Percentiles rank a stretch among this genome's conserved stretches.
Evolutionary conservation across 1,284 basidiomycete species (phyloP).

Genomic region (Rhodotorula sp.): DNA sequence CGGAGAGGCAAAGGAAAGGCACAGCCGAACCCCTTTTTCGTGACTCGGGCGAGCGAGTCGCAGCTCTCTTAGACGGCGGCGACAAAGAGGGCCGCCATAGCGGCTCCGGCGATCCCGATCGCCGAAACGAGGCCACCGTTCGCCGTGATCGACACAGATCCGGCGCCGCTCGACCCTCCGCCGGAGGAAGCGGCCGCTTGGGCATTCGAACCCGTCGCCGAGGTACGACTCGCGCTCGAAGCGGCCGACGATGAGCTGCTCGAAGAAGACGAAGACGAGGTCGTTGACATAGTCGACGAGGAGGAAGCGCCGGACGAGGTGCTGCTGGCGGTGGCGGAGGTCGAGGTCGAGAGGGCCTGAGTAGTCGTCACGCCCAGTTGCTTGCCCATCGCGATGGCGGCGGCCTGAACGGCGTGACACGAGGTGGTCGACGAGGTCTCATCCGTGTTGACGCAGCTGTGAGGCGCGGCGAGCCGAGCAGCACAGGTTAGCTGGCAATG

Average conservation of each 20-base stretch:
- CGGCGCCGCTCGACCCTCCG: neutral
- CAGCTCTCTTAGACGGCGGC: neutral
- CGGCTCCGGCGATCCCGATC: neutral
- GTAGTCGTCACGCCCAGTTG: slow-evolving; percentile 21
- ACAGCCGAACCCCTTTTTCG: too few species aligned
- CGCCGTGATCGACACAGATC: neutral
- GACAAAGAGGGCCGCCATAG: neutral
- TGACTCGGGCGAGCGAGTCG: too few species aligned
- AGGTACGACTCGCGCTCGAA: neutral
- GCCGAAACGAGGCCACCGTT: too few species aligned
- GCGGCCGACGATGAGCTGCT: neutral
- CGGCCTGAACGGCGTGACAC: slow-evolving; percentile 19
- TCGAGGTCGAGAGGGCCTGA: neutral
- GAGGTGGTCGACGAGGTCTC: slow-evolving; percentile 12
- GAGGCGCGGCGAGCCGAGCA: too few species aligned
- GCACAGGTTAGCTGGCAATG: neutral
- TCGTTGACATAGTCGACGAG: neutral
- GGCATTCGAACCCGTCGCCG: neutral
- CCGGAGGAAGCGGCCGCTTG: neutral
- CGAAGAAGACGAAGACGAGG: neutral
- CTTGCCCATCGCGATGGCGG: slow-evolving; percentile 21
- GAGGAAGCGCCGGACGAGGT: slow-evolving; percentile 1
- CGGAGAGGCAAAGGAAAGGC: too few species aligned
- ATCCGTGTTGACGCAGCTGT: slow-evolving; percentile 35
- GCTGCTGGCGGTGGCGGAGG: slow-evolving; percentile 7